Evolutionary conservation across 176 grass and related monocot genomes (phyloP), one percentile per base, ranked within the genome.

Genomic region (Carex pumila): DNA sequence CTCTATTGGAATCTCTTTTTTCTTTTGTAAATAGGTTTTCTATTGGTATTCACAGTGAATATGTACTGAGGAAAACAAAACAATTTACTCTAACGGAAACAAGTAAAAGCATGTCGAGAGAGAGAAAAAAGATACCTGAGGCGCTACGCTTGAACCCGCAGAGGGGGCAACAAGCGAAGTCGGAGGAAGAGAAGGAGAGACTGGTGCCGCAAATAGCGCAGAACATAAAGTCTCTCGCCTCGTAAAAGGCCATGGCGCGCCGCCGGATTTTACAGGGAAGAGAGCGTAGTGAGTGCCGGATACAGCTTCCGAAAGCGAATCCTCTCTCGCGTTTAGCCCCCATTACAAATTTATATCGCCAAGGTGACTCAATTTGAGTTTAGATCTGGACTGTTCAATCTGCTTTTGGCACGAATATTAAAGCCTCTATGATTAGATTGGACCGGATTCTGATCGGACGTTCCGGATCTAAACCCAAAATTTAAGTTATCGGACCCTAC

Each of bases 81-180:
- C 61, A 12, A 31, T 29, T 7, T 65, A 31, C 61, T 30, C 19
- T 36, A 12, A 65, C 21, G 61, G 25, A 12, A 29, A 61, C 0
- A 22, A 49, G 18, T 25, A 52, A 32, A 79, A 30, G 58, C 52
- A 32, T 18, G 29, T 12, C 19, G 25, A 18, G 61, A 58, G 66
- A 81, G 76, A 3, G 59, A 5, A 58, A 19, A 19, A 49, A 19
- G 36, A 58, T 17, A 93, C 95, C 92, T 91, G 83, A 64, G 64
- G 91, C 89, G 71, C 17, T 70, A 86, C 92, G 92, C 88, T 93
- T 91, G 91, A 93, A 93, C 74, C 95, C 92, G 74, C 95, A 95
- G 83, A 91, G 88, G 8, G 89, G 84, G 85, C 95, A 95, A 19
- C 79, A 71, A 32, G 88, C 92, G 68, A 65, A 83, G 70, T 61